Evolutionary conservation across 306 rosid genomes (phyloP).

Genomic region (Citrullus colocynthis): DNA sequence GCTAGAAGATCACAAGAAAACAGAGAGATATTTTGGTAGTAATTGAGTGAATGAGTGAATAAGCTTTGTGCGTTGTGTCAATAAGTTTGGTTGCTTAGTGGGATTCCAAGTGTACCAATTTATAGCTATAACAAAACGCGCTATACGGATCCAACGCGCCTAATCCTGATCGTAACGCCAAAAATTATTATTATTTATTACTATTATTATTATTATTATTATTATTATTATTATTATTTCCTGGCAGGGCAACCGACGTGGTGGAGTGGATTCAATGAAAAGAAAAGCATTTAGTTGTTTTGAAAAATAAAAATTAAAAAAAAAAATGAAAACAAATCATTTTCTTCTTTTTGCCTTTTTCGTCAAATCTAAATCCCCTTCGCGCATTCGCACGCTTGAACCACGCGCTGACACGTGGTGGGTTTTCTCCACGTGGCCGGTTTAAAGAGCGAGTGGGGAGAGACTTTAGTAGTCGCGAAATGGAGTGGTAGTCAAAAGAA

Average conservation of each 20-base stretch:
- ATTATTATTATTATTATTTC: neutral
- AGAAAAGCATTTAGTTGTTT: neutral
- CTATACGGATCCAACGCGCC: neutral
- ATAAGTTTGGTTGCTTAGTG: neutral
- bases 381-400: neutral
- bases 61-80: neutral
- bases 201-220: neutral
- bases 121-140: neutral
- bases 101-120: neutral
- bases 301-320: too few relatives aligned
- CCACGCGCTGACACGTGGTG: neutral
- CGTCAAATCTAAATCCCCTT: neutral
- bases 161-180: neutral
- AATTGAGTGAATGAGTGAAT: neutral
- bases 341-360: neutral
- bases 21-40: neutral
- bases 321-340: neutral
- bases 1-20: neutral
- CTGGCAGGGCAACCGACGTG: neutral
- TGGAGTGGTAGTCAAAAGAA: neutral
- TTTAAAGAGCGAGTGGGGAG: neutral
- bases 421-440: neutral
- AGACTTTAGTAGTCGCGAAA: neutral
- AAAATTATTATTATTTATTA: neutral
- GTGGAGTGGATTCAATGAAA: neutral